These are phyloP conservation scores for Picochlorum sp. DNA, from an alignment of 139 green algal genomes.

Conservation along the genomic window DNA sequence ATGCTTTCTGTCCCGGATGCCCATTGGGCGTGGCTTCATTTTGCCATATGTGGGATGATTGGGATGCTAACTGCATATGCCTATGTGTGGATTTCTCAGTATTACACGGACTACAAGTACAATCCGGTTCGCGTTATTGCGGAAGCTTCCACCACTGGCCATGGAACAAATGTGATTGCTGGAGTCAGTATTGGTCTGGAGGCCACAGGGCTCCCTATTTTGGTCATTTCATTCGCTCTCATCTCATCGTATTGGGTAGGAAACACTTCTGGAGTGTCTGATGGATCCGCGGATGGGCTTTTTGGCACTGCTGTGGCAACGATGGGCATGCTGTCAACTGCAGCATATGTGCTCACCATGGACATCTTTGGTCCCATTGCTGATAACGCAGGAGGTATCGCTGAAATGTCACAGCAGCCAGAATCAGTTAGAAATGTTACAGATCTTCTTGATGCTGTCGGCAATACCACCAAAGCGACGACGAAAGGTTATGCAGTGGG, in stretches of 20 bases:
- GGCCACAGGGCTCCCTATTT: constrained; percentile 37
- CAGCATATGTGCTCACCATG: constrained; percentile 45
- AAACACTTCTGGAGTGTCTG: constrained; percentile 30
- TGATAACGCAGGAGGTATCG: constrained; percentile 70
- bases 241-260: constrained; percentile 42
- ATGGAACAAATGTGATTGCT: constrained; percentile 40
- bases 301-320: constrained; percentile 39
- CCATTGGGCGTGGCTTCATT: constrained; percentile 49
- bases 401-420: constrained; percentile 47
- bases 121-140: constrained; percentile 15
- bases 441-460: constrained; percentile 31
- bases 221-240: constrained; percentile 43
- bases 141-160: constrained; percentile 18
- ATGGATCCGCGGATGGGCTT: constrained; percentile 14
- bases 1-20: constrained; percentile 32
- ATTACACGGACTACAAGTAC: constrained; percentile 27
- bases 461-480: constrained; percentile 59
- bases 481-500: constrained; percentile 66
- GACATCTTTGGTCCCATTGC: constrained; percentile 60
- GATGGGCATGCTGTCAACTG: constrained; percentile 53
- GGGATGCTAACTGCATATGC: constrained; percentile 42
- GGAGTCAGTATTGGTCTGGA: constrained; percentile 48
- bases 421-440: constrained; percentile 45
- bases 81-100: constrained; percentile 53
- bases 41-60: constrained; percentile 46